Evolutionary conservation across 345 rosid genomes (phyloP), one percentile per base, ranked within the genome.

Genomic region (Nephelium lappaceum): DNA sequence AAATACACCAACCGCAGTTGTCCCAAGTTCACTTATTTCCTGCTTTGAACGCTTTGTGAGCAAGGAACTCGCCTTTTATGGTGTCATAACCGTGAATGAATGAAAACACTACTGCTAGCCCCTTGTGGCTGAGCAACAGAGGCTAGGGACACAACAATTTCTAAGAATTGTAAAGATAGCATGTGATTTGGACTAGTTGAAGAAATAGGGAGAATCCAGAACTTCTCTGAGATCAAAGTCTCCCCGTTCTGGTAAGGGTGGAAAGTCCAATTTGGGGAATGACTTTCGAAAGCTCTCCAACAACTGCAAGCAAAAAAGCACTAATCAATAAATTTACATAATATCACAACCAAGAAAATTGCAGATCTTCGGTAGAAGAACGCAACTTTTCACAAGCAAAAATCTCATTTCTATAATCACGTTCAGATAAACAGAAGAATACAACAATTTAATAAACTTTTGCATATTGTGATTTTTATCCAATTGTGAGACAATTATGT

Each of bases 141-240:
- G 19, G 64, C 47, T 3, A 53, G 12, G 64, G 47, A 7, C 64
- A 36, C 4, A 45, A 47, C 58, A 71, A n/a, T 51, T 72, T 57
- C 18, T 10, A 41, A 74, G 58, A 41, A 72, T 21, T 42, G 24
- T 36, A 74, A 51, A 39, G 79, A 72, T 71, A 31, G 51, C 27
- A 60, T 63, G 61, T 79, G 68, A 58, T 42, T 74, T 79, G 43
- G 72, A 79, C 87, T 84, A 97, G 89, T 97, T 97, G 89, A 97
- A 97, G 91, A 97, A 97, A 84, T 94, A 97, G 41, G 95, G 84
- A 31, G 99, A 93, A 70, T 84, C 78, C 76, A 97, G 72, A 69
- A 97, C 98, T 67, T 91, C 94, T 76, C 55, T 89, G 67, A 97
- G 91, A 90, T 97, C 98, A 49, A 97, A 97, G 83, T 93, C 98